These are phyloP conservation scores for Fusarium piperis DNA, from an alignment of 2,329 filamentous ascomycete genomes.

Conservation along the genomic window DNA sequence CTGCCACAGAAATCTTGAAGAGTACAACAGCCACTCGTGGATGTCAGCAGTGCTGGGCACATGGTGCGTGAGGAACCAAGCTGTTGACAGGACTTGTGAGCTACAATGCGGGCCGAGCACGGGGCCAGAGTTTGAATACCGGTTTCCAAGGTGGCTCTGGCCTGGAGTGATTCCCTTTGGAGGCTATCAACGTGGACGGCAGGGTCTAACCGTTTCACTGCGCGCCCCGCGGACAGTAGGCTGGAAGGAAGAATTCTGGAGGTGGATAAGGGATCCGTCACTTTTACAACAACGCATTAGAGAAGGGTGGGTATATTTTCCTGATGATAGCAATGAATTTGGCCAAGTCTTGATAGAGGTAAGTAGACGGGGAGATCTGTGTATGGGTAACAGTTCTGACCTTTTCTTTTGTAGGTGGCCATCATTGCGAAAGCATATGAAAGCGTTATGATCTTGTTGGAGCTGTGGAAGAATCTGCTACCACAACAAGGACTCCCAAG, in stretches of 20 bases:
- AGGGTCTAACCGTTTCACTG: neutral
- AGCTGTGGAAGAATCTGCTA: conserved; percentile 22
- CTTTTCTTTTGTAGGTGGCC: fast-evolving
- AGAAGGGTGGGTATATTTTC: neutral
- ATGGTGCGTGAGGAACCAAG: neutral
- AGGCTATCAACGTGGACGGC: neutral
- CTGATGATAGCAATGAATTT: fast-evolving
- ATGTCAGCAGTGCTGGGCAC: neutral
- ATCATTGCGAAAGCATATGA: fast-evolving
- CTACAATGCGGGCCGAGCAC: fast-evolving
- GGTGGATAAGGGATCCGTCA: fast-evolving
- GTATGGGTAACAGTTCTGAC: neutral
- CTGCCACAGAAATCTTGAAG: neutral
- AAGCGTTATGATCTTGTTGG: neutral
- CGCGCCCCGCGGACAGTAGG: neutral
- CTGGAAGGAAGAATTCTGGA: fast-evolving
- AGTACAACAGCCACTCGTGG: neutral
- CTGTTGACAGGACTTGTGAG: fast-evolving
- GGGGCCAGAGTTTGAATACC: neutral
- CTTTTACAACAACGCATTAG: neutral
- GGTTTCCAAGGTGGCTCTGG: conserved; percentile 24
- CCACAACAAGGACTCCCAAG: conserved; percentile 7
- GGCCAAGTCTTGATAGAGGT: neutral
- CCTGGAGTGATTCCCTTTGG: neutral
- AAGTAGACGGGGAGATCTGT: fast-evolving